Evolutionary conservation across 768 basidiomycete species (phyloP).

Genomic region (Cantharellus anzutake): DNA sequence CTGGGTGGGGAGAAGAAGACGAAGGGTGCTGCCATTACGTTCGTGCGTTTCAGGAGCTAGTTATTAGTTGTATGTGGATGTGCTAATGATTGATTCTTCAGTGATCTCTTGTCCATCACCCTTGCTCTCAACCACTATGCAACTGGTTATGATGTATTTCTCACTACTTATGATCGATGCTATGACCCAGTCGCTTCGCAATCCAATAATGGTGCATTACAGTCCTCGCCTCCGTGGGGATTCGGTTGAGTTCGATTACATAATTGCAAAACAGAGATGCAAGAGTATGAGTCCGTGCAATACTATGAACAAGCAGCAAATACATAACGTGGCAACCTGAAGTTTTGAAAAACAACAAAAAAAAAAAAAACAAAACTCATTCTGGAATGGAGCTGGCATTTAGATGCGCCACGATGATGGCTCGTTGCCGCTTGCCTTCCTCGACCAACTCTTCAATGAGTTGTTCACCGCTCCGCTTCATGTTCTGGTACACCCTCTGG

Average conservation of each 20-base stretch:
- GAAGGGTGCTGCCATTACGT: constrained; percentile 87
- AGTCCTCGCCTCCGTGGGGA: not conserved
- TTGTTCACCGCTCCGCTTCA: not conserved
- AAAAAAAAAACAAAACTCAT: not conserved
- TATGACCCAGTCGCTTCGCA: not conserved
- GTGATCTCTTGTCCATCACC: not conserved
- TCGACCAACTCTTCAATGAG: not conserved
- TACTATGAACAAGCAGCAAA: not conserved
- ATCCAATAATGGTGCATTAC: not conserved
- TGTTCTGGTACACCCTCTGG: not conserved
- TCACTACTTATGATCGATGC: not conserved
- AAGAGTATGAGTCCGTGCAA: not conserved
- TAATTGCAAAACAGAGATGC: not conserved
- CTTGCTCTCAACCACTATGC: not conserved
- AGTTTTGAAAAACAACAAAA: not conserved
- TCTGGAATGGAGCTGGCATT: not conserved
- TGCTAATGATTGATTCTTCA: not conserved
- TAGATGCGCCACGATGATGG: not conserved
- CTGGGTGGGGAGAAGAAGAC: constrained; percentile 99
- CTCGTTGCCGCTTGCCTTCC: not conserved
- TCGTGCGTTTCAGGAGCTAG: constrained; percentile 37
- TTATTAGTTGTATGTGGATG: not conserved
- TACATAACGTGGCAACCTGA: not conserved
- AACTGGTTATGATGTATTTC: not conserved
- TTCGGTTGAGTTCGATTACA: not conserved